Conservation (phyloP, 805 yeast species). For the Yamadazyma paraphyllophila region DNA sequence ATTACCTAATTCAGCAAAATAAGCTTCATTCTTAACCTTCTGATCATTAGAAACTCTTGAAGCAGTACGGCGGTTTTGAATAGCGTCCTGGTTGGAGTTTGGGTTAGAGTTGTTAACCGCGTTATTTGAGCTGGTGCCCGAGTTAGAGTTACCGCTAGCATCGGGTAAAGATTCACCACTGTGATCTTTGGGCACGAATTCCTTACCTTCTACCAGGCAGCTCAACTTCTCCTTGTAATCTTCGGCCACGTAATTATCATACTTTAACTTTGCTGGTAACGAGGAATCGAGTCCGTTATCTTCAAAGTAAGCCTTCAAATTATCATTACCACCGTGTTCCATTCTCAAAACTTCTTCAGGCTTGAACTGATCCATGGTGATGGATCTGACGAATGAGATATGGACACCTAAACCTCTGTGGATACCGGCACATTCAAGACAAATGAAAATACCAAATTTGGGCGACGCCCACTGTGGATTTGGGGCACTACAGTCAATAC, state of each 20-base stretch:
- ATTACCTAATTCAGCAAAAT: slow-evolving; percentile 77
- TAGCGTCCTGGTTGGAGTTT: slow-evolving; percentile 21
- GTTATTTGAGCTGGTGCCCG: not conserved
- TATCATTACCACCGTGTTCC: slow-evolving; percentile 93
- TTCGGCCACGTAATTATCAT: slow-evolving; percentile 88
- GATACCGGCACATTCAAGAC: slow-evolving; percentile 96
- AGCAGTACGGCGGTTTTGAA: slow-evolving; percentile 43
- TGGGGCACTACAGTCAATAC: slow-evolving; percentile 93
- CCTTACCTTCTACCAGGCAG: slow-evolving; percentile 69
- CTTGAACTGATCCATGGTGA: slow-evolving; percentile 98
- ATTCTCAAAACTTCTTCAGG: slow-evolving; percentile 84
- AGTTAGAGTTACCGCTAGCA: slow-evolving; percentile 8
- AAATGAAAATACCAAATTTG: slow-evolving; percentile 93
- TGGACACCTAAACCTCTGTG: slow-evolving; percentile 97
- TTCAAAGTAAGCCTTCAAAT: slow-evolving; percentile 65
- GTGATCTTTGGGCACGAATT: slow-evolving; percentile 67
- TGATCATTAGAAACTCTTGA: slow-evolving; percentile 32
- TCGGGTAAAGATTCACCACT: slow-evolving; percentile 41
- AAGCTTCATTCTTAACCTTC: slow-evolving; percentile 70
- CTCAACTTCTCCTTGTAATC: slow-evolving; percentile 85
- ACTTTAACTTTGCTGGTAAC: slow-evolving; percentile 70
- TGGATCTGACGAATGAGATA: slow-evolving; percentile 91
- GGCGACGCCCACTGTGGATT: slow-evolving; percentile 99
- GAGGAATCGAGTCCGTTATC: slow-evolving; percentile 66
- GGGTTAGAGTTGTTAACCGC: slow-evolving; percentile 5